A percentile compares a stretch with the other conserved stretches of the same genome.
Conservation (phyloP, 2,329 filamentous ascomycete genomes). For the Aspergillus oerlinghausenensis region DNA sequence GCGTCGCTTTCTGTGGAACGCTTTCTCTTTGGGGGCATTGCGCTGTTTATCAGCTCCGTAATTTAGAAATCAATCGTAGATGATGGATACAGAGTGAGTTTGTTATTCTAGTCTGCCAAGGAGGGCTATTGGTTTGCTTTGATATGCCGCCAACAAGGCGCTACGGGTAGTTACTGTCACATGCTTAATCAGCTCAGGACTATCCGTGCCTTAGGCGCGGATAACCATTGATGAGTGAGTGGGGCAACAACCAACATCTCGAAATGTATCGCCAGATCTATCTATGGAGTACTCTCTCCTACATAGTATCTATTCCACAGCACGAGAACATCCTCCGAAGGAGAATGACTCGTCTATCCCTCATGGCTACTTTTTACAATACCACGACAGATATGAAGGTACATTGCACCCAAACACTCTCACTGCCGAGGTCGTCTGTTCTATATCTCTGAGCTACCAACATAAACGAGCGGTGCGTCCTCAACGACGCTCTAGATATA, state of each 20-base stretch:
- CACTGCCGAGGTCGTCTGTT: background rate
- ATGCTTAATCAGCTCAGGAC: background rate
- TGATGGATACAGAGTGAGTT: background rate
- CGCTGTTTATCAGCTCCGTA: background rate
- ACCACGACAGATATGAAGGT: background rate
- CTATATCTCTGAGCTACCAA: background rate
- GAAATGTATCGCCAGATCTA: background rate
- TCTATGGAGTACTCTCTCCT: too few species aligned
- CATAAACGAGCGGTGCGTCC: background rate
- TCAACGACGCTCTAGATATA: background rate
- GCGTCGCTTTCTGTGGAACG: constrained; percentile 17
- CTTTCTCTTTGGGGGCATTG: constrained; percentile 25
- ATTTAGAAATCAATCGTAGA: background rate
- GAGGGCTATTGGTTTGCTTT: background rate
- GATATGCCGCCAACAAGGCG: background rate
- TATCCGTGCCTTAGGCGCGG: too few species aligned
- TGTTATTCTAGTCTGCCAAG: background rate
- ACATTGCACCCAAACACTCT: background rate
- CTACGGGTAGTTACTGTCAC: background rate
- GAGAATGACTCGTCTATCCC: background rate
- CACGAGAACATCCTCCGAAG: too few species aligned
- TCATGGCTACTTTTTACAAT: background rate
- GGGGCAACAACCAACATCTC: background rate
- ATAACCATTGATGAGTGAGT: background rate
- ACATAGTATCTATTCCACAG: background rate